These are phyloP conservation scores for Fusarium sp. DNA, from an alignment of 2,329 filamentous ascomycete species.

Conservation along the genomic window DNA sequence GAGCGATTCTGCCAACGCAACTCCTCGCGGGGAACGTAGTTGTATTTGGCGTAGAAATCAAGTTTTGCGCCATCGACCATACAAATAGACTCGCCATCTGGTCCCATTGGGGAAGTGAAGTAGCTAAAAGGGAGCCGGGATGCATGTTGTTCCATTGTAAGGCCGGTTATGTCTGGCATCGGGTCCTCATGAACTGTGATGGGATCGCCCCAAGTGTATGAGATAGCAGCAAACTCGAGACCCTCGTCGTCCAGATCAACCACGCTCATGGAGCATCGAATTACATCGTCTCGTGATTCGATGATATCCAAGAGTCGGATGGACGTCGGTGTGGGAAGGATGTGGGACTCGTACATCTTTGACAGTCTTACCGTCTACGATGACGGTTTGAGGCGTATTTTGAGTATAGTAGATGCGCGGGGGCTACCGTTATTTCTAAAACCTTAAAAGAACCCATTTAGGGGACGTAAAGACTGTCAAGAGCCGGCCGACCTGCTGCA, in stretches of 20 bases:
- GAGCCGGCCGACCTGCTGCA: not conserved
- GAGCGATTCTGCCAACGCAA: not conserved
- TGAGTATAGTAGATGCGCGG: not conserved
- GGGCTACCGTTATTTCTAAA: not conserved
- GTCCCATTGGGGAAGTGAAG: not conserved
- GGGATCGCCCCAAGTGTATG: conserved; percentile 3
- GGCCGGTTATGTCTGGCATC: not conserved
- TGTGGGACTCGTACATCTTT: not conserved
- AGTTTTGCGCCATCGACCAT: not conserved
- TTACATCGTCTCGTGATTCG: not conserved
- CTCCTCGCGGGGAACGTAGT: not conserved
- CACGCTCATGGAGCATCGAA: not conserved
- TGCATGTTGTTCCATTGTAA: not conserved
- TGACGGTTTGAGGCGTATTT: not conserved
- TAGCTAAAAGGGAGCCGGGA: not conserved
- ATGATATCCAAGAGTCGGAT: not conserved
- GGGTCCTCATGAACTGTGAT: not conserved
- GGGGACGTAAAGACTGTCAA: not conserved
- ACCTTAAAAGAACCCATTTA: not conserved
- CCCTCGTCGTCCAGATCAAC: not conserved
- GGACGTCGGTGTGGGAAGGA: not conserved
- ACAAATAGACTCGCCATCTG: not conserved
- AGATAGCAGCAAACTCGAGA: not conserved
- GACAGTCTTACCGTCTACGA: not conserved
- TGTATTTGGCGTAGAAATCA: not conserved